Evolutionary conservation across 1,139 yeast species (phyloP).

Genomic region (Zygosaccharomyces sapae): DNA sequence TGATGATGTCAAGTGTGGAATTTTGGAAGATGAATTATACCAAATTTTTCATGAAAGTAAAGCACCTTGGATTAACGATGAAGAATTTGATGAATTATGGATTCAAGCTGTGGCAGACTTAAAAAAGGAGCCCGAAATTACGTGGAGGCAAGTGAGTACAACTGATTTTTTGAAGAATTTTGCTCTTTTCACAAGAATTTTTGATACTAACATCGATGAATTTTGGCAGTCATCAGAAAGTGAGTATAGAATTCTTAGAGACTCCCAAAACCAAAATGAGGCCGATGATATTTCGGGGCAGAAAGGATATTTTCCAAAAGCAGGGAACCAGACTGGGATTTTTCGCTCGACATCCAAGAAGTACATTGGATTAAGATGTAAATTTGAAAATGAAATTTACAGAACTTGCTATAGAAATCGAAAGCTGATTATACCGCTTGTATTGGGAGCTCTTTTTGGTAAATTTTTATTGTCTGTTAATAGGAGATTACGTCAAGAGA

Average conservation of each 20-base stretch:
- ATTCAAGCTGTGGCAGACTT: slow-evolving; percentile 57
- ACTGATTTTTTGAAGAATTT: slow-evolving; percentile 11
- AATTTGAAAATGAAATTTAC: slow-evolving; percentile 51
- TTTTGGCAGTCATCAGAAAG: slow-evolving; percentile 32
- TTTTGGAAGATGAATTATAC: slow-evolving; percentile 52
- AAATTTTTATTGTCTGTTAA: slow-evolving; percentile 38
- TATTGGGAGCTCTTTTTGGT: slow-evolving; percentile 29
- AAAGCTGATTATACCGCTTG: slow-evolving; percentile 36
- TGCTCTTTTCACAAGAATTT: slow-evolving; percentile 11
- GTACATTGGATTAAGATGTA: slow-evolving; percentile 60
- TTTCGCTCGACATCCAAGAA: slow-evolving; percentile 72
- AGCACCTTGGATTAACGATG: slow-evolving; percentile 51
- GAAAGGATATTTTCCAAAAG: slow-evolving; percentile 38
- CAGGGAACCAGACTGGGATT: slow-evolving; percentile 42
- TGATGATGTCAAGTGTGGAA: slow-evolving; percentile 48
- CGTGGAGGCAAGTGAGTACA: slow-evolving; percentile 73
- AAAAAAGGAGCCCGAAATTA: slow-evolving; percentile 68
- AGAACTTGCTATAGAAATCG: slow-evolving; percentile 48
- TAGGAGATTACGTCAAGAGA: slow-evolving; percentile 39
- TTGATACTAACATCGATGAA: slow-evolving; percentile 29
- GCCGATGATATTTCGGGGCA: slow-evolving; percentile 38
- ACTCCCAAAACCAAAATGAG: slow-evolving; percentile 31
- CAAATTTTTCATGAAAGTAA: slow-evolving; percentile 56
- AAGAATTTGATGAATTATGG: slow-evolving; percentile 84
- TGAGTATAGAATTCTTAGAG: slow-evolving; percentile 29